Base-by-base conservation (phyloP, 2,329 filamentous ascomycete species). In the Sporothrix brunneoviolacea region DNA sequence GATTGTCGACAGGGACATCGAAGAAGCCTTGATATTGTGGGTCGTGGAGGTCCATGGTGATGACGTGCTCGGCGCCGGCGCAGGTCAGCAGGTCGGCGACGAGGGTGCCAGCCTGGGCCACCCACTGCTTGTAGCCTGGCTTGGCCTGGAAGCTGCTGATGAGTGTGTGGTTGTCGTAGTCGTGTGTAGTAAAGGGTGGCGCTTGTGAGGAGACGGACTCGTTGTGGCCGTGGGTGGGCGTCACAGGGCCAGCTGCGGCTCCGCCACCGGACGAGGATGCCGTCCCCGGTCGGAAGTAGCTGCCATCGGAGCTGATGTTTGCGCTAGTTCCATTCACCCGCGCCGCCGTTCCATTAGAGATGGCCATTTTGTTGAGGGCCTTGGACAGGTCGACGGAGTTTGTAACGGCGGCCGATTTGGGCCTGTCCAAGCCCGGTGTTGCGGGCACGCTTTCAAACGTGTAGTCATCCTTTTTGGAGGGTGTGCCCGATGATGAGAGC, bases 1-100 rank as follows among this genome's bases (percentile, higher is more conserved):
- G 77, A 66, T 98, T 98, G 71, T 98, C 93, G 51, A 98, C 93
- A 3, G 93, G 93, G 52, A 97, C 95, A 64, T 98, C 91, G 64
- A 98, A 97, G 75, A 96, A 98, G 48, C 93, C 93, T 69, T 98
- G 93, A 64, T 97, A 97, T 69, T 98, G 90, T 37, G 89, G 87
- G 67, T 96, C 91, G 65, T 93, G 89, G 47, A 67, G 78, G 64
- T 98, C 93, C 87, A 98, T 94, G 28, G 91, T 96, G 65, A 97
- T 96, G 65, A 95, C 85, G 68, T 97, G 93, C 67, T 98, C 91
- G 40, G 93, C 90, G 57, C 93, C 93, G 56, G 93, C 91, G 69
- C 91, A 96, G 36, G 90, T 96, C 58, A 98, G 76, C 39, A 98
- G 80, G 65, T 97, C 91, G 45, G 93, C 93, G 43, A 98, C 86